A percentile compares a stretch with the other conserved stretches of the same genome.
These are phyloP conservation scores for Pseudocercospora fijiensis DNA, from an alignment of 2,329 filamentous ascomycete species.

Conservation along the genomic window DNA sequence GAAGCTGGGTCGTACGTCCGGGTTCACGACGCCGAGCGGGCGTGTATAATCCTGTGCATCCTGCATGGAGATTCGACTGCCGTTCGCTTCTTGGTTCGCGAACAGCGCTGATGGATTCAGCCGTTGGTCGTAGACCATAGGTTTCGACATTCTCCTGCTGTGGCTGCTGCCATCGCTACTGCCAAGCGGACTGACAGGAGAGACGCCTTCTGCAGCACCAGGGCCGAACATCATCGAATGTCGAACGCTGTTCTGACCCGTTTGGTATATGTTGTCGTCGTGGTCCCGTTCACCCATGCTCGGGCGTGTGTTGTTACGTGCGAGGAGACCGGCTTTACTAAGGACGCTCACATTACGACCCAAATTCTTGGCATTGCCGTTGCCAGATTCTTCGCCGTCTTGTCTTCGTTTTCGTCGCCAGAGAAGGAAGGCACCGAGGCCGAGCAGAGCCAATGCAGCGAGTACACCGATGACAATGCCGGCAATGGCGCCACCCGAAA, in stretches of 20 bases:
- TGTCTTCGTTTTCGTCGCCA: conserved; percentile 40
- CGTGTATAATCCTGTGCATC: conserved; percentile 52
- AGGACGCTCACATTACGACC: conserved; percentile 49
- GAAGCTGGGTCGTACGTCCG: conserved; percentile 36
- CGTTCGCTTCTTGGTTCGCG: conserved; percentile 45
- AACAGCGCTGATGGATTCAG: conserved; percentile 51
- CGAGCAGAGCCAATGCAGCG: conserved; percentile 40
- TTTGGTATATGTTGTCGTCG: conserved; percentile 27
- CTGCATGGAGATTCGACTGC: conserved; percentile 47
- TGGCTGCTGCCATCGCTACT: conserved; percentile 27
- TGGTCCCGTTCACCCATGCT: conserved; percentile 33
- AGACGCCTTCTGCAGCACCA: conserved; percentile 29
- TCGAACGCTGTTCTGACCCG: conserved; percentile 34
- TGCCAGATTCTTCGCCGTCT: conserved; percentile 17
- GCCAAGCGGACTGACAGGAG: conserved; percentile 36
- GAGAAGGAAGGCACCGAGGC: conserved; percentile 42
- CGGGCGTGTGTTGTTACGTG: conserved; percentile 21
- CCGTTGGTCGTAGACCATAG: conserved; percentile 50
- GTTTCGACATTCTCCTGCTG: conserved; percentile 43
- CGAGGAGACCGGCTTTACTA: conserved; percentile 49
- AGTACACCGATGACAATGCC: conserved; percentile 49
- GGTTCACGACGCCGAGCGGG: conserved; percentile 44
- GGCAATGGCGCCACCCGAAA: conserved; percentile 44
- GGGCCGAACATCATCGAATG: conserved; percentile 37
- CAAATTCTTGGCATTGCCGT: conserved; percentile 24